A percentile compares a stretch with the other conserved stretches of the same genome.
Evolutionary conservation across 2,329 filamentous ascomycete species (phyloP).

Genomic region (Neurospora sp.): DNA sequence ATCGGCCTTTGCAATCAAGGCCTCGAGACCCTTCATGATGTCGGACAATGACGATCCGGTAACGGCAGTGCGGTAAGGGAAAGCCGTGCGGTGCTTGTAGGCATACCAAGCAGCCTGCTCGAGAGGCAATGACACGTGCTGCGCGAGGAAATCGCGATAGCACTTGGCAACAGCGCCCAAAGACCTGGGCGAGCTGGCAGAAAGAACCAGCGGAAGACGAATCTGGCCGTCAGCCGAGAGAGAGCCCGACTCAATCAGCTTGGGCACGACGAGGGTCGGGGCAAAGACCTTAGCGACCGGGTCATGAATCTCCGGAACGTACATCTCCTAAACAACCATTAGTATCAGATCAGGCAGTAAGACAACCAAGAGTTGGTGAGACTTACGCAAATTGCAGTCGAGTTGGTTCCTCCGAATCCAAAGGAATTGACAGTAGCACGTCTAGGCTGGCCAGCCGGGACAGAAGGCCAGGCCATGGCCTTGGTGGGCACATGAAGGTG

Average conservation of each 20-base stretch:
- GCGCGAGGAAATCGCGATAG: conserved; percentile 23
- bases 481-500: conserved; percentile 26
- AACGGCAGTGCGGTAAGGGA: conserved; percentile 23
- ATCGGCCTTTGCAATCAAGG: conserved; percentile 13
- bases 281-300: conserved; percentile 5
- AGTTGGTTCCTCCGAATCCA: conserved; percentile 35
- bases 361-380: background rate
- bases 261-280: background rate
- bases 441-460: conserved; percentile 26
- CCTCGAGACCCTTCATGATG: conserved; percentile 18
- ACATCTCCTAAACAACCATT: conserved; percentile 21
- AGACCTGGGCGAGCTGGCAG: conserved; percentile 27
- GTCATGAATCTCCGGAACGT: conserved; percentile 24
- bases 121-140: conserved; percentile 3
- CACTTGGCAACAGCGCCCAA: conserved; percentile 19
- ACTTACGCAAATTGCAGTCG: conserved; percentile 29
- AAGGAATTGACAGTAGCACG: conserved; percentile 36
- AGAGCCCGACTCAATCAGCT: background rate
- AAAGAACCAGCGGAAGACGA: conserved; percentile 27
- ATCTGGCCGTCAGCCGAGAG: background rate
- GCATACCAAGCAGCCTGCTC: conserved; percentile 25
- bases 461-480: conserved; percentile 24
- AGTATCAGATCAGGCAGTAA: background rate
- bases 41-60: conserved; percentile 16
- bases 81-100: conserved; percentile 21